A percentile compares a stretch with the other conserved stretches of the same genome.
These are phyloP conservation scores for Mucor saturninus DNA, from an alignment of 371 early-diverging fungal species.

Conservation along the genomic window DNA sequence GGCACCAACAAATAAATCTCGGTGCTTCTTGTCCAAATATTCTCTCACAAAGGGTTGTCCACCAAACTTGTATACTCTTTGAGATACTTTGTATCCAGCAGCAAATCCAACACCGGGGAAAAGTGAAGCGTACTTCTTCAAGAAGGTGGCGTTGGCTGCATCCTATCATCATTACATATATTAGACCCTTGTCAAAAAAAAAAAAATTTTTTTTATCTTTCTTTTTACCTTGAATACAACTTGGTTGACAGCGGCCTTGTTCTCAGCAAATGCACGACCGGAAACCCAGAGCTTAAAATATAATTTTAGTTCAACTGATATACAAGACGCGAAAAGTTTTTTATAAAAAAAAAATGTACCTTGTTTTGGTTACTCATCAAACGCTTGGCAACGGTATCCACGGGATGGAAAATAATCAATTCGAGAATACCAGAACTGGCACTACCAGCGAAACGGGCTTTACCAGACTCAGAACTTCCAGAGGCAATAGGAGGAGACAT, in stretches of 20 bases:
- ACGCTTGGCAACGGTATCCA: slow-evolving; percentile 98
- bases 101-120: slow-evolving; percentile 98
- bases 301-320: background rate
- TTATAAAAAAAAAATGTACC: slow-evolving; percentile 41
- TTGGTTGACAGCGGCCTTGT: slow-evolving; percentile 65
- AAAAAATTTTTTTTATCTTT: background rate
- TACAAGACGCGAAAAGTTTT: background rate
- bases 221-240: slow-evolving; percentile 80
- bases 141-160: slow-evolving; percentile 70
- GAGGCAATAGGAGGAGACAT: slow-evolving; percentile 68
- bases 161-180: slow-evolving; percentile 56
- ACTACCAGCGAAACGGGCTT: slow-evolving; percentile 88
- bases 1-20: slow-evolving; percentile 67
- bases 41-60: slow-evolving; percentile 97
- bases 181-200: slow-evolving; percentile 21
- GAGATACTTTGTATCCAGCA: slow-evolving; percentile 94
- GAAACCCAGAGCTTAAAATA: slow-evolving; percentile 60
- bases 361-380: slow-evolving; percentile 93
- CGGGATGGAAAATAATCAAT: slow-evolving; percentile 95
- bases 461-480: slow-evolving; percentile 77
- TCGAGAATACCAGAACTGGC: slow-evolving; percentile 94
- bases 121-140: slow-evolving; percentile 88
- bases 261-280: slow-evolving; percentile 62
- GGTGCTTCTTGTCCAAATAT: slow-evolving; percentile 84
- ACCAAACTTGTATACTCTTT: slow-evolving; percentile 97